These are phyloP conservation scores for Xylaria nigripes DNA, from an alignment of 495 filamentous ascomycete genomes.

Conservation along the genomic window DNA sequence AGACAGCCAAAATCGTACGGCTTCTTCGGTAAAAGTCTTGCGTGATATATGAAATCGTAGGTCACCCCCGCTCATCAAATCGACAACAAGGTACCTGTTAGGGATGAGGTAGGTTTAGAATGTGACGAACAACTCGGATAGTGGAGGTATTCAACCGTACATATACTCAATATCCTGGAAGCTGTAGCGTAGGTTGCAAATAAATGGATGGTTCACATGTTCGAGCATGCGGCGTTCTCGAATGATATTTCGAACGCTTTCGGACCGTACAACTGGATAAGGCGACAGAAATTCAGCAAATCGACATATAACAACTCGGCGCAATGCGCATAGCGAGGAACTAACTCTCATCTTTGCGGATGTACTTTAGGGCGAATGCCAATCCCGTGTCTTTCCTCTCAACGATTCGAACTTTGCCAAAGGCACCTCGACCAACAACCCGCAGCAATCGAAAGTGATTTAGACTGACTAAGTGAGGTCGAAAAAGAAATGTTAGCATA, in stretches of 20 bases:
- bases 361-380: conserved; percentile 96
- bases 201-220: conserved; percentile 93
- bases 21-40: conserved; percentile 96
- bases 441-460: conserved; percentile 94
- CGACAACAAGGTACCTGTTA: conserved; percentile 87
- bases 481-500: conserved; percentile 16
- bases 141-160: conserved; percentile 46
- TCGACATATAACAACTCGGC: conserved; percentile 13
- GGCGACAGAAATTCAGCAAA: conserved; percentile 5
- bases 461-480: conserved; percentile 63
- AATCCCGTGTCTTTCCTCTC: conserved; percentile 88
- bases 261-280: conserved; percentile 77
- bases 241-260: conserved; percentile 97
- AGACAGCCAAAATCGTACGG: conserved; percentile 92
- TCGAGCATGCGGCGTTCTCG: conserved; percentile 96
- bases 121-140: not conserved
- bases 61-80: conserved; percentile 97
- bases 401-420: conserved; percentile 97
- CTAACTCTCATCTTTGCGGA: conserved; percentile 96
- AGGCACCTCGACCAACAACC: conserved; percentile 95
- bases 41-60: conserved; percentile 95
- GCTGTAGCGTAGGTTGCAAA: conserved; percentile 97
- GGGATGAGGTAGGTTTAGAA: conserved; percentile 12
- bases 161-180: conserved; percentile 99
- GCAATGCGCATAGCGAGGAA: conserved; percentile 7